A percentile compares a stretch with the other conserved stretches of the same genome.
Evolutionary conservation across 106 monocot genomes (phyloP).

Genomic region (Allium sativum): DNA sequence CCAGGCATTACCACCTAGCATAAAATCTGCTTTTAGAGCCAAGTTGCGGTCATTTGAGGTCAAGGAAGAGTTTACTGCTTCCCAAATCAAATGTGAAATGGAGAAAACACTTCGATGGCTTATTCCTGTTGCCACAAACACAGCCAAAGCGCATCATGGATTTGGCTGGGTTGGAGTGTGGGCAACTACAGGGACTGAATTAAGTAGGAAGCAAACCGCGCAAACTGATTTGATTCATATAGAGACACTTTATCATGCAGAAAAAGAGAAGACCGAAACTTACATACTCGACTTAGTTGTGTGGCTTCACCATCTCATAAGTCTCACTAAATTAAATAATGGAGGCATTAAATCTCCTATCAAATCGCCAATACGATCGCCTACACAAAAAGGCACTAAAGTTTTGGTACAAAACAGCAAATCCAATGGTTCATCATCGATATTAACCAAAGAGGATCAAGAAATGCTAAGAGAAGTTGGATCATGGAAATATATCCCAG

Average conservation of each 20-base stretch:
- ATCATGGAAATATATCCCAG: slow-evolving; percentile 53
- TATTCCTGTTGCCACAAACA: slow-evolving; percentile 85
- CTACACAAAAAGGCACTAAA: slow-evolving; percentile 21
- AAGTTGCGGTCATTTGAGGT: slow-evolving; percentile 52
- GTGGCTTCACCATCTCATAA: slow-evolving; percentile 84
- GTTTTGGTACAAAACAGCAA: slow-evolving; percentile 5
- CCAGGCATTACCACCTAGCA: slow-evolving; percentile 70
- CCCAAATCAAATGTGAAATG: slow-evolving; percentile 88
- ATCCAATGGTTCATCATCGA: slow-evolving; percentile 12
- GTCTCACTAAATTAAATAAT: slow-evolving; percentile 38
- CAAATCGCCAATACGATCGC: slow-evolving; percentile 77
- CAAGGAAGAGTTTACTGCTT: slow-evolving; percentile 65
- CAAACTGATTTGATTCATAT: slow-evolving; percentile 55
- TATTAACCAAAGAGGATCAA: slow-evolving; percentile 67
- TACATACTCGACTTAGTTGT: slow-evolving; percentile 85
- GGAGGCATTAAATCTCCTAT: slow-evolving; percentile 74
- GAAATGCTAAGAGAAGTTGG: slow-evolving; percentile 70
- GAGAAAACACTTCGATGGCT: slow-evolving; percentile 93
- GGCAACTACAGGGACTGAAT: slow-evolving; percentile 87
- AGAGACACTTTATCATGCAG: slow-evolving; percentile 85
- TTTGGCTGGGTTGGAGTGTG: slow-evolving; percentile 99
- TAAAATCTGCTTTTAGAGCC: slow-evolving; percentile 63
- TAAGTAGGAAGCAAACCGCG: slow-evolving; percentile 39
- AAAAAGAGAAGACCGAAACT: slow-evolving; percentile 76
- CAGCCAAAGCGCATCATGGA: slow-evolving; percentile 92